A percentile compares a stretch with the other conserved stretches of the same genome.
Conservation (phyloP, 306 rosid genomes). For the Sicyos baderoa region DNA sequence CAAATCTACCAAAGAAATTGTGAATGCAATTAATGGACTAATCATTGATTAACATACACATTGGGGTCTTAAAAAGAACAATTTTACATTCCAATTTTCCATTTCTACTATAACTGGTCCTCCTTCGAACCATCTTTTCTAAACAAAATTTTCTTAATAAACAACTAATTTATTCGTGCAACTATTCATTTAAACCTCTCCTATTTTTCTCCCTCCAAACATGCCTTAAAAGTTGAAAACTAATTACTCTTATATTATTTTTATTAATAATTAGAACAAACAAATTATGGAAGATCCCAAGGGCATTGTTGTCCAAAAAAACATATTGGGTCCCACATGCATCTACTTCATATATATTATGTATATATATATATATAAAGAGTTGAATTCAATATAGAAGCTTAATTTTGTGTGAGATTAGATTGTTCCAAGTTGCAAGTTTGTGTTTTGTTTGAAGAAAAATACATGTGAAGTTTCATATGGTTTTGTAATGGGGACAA, state of each 20-base stretch:
- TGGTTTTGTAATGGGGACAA: neutral
- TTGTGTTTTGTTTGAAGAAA: neutral
- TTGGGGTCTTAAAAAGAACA: neutral
- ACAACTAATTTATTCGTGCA: too few species aligned
- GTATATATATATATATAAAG: neutral
- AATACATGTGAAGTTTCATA: neutral
- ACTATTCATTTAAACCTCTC: too few species aligned
- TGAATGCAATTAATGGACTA: neutral
- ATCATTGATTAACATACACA: neutral
- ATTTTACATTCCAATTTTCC: too few species aligned
- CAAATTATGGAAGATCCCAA: neutral
- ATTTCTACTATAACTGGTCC: too few species aligned
- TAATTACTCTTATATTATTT: too few species aligned
- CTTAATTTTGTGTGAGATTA: neutral
- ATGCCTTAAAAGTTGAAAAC: too few species aligned
- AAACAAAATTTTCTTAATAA: too few species aligned
- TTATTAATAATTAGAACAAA: neutral
- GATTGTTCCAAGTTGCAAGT: neutral
- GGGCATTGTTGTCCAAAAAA: neutral
- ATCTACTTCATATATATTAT: neutral
- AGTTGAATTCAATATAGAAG: neutral
- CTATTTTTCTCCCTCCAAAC: too few species aligned
- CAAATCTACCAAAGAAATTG: neutral
- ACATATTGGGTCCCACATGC: neutral
- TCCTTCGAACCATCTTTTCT: too few species aligned